A percentile compares a stretch with the other conserved stretches of the same genome.
Evolutionary conservation across 176 grass and related monocot genomes (phyloP).

Genomic region (Elymus sibiricus): DNA sequence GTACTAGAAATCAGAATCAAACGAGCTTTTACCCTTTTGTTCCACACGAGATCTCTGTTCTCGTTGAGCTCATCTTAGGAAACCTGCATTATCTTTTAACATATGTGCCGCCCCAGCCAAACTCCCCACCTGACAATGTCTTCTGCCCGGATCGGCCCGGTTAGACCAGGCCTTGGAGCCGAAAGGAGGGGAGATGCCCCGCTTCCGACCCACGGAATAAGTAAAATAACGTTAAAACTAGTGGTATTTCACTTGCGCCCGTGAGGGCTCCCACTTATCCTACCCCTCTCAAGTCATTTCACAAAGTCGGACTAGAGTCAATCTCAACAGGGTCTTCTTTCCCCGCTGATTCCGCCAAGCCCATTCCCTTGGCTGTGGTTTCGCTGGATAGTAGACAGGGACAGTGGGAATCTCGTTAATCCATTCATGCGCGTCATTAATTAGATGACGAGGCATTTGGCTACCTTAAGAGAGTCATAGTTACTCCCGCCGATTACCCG

Average conservation of each 20-base stretch:
- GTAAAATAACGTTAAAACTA: conserved; percentile 83
- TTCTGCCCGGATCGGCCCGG: conserved; percentile 36
- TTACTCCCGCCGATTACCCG: too few species aligned
- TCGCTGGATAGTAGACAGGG: conserved; percentile 30
- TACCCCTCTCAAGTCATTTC: not conserved
- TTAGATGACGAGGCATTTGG: conserved; percentile 72
- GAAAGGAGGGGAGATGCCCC: not conserved
- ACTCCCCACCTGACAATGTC: conserved; percentile 71
- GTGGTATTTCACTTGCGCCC: conserved; percentile 67
- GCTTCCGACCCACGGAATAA: conserved; percentile 57
- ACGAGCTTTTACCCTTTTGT: conserved; percentile 75
- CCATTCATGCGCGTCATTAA: conserved; percentile 65
- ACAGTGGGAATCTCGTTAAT: conserved; percentile 54
- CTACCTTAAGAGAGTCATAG: conserved; percentile 87
- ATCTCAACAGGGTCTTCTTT: too few species aligned
- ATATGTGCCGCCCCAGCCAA: conserved; percentile 54
- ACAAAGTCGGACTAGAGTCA: too few species aligned
- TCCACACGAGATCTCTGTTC: conserved; percentile 63
- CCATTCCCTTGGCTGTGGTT: too few species aligned
- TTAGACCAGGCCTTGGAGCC: not conserved
- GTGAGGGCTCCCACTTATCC: not conserved
- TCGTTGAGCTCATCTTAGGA: conserved; percentile 64
- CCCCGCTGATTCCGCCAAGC: too few species aligned
- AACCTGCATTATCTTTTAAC: conserved; percentile 57
- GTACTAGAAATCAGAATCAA: conserved; percentile 63